Conservation (phyloP, 2,329 filamentous ascomycete species). For the Colletotrichum phormii region DNA sequence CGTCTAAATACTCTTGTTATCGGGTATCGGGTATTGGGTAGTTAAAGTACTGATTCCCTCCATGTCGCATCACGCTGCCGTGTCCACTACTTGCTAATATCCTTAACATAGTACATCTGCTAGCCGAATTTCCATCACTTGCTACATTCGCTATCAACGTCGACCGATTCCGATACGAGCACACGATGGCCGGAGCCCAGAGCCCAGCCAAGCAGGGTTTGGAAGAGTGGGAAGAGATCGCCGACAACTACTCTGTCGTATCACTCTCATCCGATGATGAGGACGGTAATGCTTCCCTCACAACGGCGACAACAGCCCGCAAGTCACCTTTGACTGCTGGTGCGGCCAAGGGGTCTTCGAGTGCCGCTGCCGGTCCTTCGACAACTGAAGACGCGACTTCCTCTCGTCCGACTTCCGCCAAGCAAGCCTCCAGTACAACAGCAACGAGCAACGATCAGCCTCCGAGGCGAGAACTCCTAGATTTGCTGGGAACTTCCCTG, state of each 20-base stretch:
- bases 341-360: not conserved
- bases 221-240: conserved; percentile 43
- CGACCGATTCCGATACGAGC: too few relatives aligned
- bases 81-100: not conserved
- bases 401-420: not conserved
- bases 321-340: not conserved
- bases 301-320: not conserved
- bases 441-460: not conserved
- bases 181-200: conserved; percentile 1
- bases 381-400: not conserved
- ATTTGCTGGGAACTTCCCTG: not conserved
- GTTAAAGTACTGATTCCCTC: not conserved
- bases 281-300: not conserved
- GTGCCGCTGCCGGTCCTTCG: not conserved
- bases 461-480: not conserved
- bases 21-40: not conserved
- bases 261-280: conserved; percentile 41
- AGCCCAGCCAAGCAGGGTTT: conserved; percentile 15
- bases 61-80: not conserved
- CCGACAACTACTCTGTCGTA: conserved; percentile 41
- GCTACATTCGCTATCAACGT: not conserved
- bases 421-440: not conserved
- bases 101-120: not conserved
- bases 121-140: not conserved
- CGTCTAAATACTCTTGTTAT: not conserved